Conservation (phyloP, 345 rosid species). For the Punica granatum region DNA sequence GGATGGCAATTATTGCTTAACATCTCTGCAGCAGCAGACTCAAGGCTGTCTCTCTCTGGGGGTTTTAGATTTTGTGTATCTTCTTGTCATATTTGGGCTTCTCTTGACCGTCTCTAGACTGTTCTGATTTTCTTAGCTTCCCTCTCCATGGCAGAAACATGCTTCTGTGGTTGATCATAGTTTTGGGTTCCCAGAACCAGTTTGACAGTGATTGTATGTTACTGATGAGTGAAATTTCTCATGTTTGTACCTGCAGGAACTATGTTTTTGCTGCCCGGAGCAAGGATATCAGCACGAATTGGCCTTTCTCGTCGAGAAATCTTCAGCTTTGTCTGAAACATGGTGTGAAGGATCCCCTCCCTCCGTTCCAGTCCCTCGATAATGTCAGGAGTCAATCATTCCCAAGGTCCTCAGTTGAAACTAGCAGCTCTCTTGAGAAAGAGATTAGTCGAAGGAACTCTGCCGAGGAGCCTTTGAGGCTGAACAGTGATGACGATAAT, state of each 20-base stretch:
- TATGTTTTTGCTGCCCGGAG: slow-evolving; percentile 68
- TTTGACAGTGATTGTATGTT: not conserved
- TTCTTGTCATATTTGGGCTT: no score
- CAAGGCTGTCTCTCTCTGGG: not conserved
- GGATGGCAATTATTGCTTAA: not conserved
- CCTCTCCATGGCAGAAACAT: no score
- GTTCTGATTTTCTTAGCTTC: not conserved
- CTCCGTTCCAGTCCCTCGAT: slow-evolving; percentile 64
- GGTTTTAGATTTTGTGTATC: not conserved
- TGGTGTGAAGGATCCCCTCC: slow-evolving; percentile 82
- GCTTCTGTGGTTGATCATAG: not conserved
- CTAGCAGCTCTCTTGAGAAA: slow-evolving; percentile 6
- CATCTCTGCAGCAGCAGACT: no score
- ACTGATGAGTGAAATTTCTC: not conserved
- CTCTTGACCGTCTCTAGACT: no score
- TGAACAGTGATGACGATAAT: slow-evolving; percentile 6
- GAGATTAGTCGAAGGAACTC: slow-evolving; percentile 9
- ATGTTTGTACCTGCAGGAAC: slow-evolving; percentile 56
- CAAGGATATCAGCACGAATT: slow-evolving; percentile 68
- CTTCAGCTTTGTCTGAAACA: slow-evolving; percentile 76
- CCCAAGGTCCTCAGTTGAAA: slow-evolving; percentile 27
- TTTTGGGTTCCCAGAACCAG: not conserved
- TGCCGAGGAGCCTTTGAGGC: slow-evolving; percentile 9
- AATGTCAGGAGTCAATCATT: slow-evolving; percentile 30
- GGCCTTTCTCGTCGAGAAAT: slow-evolving; percentile 81